phyloP scores from a whole-genome alignment of 208 protist genomes.

The Leishmania guyanensis region DNA sequence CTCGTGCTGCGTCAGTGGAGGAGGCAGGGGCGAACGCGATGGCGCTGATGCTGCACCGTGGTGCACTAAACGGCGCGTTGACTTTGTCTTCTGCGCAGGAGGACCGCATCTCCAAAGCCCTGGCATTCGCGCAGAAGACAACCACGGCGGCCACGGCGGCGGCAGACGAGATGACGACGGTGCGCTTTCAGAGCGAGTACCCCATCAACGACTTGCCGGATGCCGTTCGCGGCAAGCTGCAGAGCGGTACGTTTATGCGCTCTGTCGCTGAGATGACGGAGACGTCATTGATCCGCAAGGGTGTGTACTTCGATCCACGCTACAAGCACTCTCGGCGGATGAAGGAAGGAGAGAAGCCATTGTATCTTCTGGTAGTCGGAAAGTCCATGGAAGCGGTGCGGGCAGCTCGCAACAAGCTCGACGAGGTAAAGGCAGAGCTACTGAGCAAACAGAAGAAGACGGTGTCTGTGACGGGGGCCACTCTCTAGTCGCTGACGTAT shows the following conservation, averaged over 20 bases:
- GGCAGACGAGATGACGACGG: slow-evolving; percentile 28
- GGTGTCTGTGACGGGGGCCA: slow-evolving; percentile 55
- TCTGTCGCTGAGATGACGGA: slow-evolving; percentile 63
- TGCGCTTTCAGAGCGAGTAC: slow-evolving; percentile 86
- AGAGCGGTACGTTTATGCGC: slow-evolving; percentile 61
- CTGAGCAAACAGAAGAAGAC: slow-evolving; percentile 52
- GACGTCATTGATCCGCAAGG: slow-evolving; percentile 81
- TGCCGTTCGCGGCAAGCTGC: slow-evolving; percentile 63
- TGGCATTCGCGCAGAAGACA: slow-evolving; percentile 79
- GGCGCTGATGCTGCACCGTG: slow-evolving; percentile 29
- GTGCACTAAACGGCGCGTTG: slow-evolving; percentile 6
- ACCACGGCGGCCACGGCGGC: slow-evolving; percentile 45
- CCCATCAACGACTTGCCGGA: slow-evolving; percentile 83
- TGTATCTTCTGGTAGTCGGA: slow-evolving; percentile 83
- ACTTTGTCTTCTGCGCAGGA: slow-evolving; percentile 43
- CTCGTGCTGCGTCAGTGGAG: slow-evolving; percentile 7
- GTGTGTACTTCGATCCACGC: slow-evolving; percentile 78
- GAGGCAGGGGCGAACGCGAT: slow-evolving; percentile 23
- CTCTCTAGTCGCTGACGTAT: slow-evolving; percentile 19
- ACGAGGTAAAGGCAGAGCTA: slow-evolving; percentile 67
- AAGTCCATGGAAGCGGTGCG: slow-evolving; percentile 72
- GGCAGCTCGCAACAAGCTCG: slow-evolving; percentile 55
- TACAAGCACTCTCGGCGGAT: slow-evolving; percentile 76
- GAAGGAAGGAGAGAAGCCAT: slow-evolving; percentile 75
- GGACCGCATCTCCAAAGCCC: slow-evolving; percentile 62